phyloP scores from a whole-genome alignment of 2,329 filamentous ascomycete species.

The Trichoderma asperellum region DNA sequence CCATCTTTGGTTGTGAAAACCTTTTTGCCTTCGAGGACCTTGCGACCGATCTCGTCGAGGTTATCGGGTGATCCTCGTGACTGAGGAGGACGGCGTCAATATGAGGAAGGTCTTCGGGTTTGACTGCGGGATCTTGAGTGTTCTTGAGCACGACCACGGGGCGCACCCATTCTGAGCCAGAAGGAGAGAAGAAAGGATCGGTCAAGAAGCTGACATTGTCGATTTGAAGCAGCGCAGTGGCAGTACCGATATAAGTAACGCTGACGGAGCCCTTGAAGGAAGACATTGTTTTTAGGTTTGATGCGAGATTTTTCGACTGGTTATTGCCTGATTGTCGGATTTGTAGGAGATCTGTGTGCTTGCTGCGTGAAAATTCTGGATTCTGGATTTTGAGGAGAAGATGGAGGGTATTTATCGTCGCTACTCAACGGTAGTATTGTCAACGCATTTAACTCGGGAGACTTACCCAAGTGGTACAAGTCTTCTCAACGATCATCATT shows the following conservation, averaged over 20 bases:
- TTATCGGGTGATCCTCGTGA: conserved; percentile 58
- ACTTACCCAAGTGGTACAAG: not conserved
- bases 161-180: conserved; percentile 42
- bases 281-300: conserved; percentile 1
- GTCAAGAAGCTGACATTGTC: conserved; percentile 49
- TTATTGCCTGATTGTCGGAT: not conserved
- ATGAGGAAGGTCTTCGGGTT: conserved; percentile 45
- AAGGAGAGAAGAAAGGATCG: conserved; percentile 51
- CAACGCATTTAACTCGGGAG: not conserved
- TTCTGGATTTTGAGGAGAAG: not conserved
- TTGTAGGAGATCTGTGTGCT: not conserved
- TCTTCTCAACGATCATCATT: not conserved
- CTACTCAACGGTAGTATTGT: not conserved
- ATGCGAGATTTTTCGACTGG: not conserved
- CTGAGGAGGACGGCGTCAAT: conserved; percentile 55
- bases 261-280: conserved; percentile 35
- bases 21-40: conserved; percentile 49
- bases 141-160: conserved; percentile 38
- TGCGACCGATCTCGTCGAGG: conserved; percentile 51
- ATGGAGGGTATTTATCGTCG: conserved; percentile 1
- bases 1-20: conserved; percentile 54
- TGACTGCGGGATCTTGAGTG: conserved; percentile 42
- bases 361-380: not conserved
- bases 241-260: conserved; percentile 53
- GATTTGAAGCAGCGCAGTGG: conserved; percentile 52